phyloP scores from a whole-genome alignment of 371 early-diverging fungal genomes.

The Syncephalastrum contaminatum region DNA sequence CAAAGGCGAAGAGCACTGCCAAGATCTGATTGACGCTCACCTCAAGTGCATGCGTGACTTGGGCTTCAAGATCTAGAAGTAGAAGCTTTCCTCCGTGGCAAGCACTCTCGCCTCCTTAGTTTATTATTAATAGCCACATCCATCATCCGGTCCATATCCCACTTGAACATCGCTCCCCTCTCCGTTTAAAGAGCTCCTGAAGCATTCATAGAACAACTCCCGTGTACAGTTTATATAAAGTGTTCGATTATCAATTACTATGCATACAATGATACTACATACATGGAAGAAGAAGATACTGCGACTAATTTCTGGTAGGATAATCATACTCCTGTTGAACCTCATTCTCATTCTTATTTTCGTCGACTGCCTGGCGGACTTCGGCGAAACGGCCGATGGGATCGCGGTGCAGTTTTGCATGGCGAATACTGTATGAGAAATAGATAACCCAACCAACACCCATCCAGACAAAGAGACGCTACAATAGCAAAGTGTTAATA shows the following conservation, averaged over 20 bases:
- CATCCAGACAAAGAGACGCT: constrained; percentile 64
- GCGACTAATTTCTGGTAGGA: constrained; percentile 10
- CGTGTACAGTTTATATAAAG: no score
- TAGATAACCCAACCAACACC: constrained; percentile 74
- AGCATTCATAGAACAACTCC: no score
- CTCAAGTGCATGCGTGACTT: constrained; percentile 86
- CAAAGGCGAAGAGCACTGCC: constrained; percentile 86
- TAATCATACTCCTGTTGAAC: constrained; percentile 4
- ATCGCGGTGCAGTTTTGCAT: constrained; percentile 53
- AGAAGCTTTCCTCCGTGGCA: no score
- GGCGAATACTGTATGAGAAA: constrained; percentile 59
- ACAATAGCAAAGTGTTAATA: neutral
- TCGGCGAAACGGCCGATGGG: constrained; percentile 33
- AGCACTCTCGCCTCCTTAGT: no score
- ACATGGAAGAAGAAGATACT: no score
- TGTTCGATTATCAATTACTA: no score
- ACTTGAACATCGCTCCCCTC: no score
- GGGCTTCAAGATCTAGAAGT: constrained; percentile 91
- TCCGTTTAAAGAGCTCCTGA: no score
- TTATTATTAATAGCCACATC: no score
- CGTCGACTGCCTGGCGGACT: constrained; percentile 7
- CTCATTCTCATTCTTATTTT: neutral
- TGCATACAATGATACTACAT: no score
- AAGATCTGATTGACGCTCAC: constrained; percentile 86
- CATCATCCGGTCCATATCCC: no score